A percentile compares a stretch with the other conserved stretches of the same genome.
Conservation (phyloP, 1,139 yeast species). For the Diutina scorzettiae region DNA sequence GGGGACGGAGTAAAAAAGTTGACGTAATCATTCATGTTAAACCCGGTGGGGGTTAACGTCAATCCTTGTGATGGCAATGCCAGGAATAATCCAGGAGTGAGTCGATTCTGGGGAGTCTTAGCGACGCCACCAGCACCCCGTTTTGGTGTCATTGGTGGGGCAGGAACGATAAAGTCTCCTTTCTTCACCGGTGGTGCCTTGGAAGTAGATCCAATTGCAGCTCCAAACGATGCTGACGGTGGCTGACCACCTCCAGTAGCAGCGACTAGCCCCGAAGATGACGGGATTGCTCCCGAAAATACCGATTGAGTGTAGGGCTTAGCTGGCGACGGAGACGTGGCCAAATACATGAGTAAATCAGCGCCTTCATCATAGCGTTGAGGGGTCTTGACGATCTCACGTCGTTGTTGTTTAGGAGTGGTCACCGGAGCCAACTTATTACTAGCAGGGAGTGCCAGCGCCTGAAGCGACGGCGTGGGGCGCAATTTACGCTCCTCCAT, state of each 20-base stretch:
- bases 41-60: slow-evolving; percentile 52
- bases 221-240: slow-evolving; percentile 8
- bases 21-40: slow-evolving; percentile 74
- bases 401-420: slow-evolving; percentile 9
- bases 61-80: slow-evolving; percentile 16
- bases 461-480: neutral
- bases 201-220: neutral
- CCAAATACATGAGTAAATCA: slow-evolving; percentile 66
- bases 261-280: neutral
- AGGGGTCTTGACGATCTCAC: slow-evolving; percentile 8
- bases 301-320: slow-evolving; percentile 8
- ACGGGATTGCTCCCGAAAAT: neutral
- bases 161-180: slow-evolving; percentile 25
- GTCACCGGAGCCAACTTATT: slow-evolving; percentile 12
- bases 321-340: slow-evolving; percentile 78
- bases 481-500: neutral
- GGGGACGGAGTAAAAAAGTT: slow-evolving; percentile 73
- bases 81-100: slow-evolving; percentile 31
- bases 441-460: slow-evolving; percentile 2
- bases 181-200: neutral
- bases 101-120: slow-evolving; percentile 32
- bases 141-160: slow-evolving; percentile 37
- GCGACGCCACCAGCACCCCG: slow-evolving; percentile 19
- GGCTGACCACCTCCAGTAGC: neutral
- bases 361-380: slow-evolving; percentile 55